Conservation (phyloP, 306 rosid species). For the Fragaria ananassa region DNA sequence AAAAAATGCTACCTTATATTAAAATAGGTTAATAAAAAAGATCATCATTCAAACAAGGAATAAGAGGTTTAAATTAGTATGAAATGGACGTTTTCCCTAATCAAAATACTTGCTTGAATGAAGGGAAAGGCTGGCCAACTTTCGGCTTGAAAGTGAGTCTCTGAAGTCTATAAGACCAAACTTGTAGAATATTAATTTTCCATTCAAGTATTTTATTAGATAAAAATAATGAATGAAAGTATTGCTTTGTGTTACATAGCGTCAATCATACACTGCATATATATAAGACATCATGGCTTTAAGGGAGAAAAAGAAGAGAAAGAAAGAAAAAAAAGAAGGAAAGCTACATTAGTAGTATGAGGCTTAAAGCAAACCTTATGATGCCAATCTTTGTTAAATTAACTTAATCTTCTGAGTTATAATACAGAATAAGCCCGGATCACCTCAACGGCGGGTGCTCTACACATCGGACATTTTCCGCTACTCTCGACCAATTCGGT, state of each 20-base stretch:
- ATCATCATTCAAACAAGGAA: too few species aligned
- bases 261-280: conserved; percentile 13
- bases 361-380: conserved; percentile 22
- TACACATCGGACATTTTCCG: conserved; percentile 95
- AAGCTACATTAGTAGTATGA: conserved; percentile 33
- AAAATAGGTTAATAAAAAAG: too few species aligned
- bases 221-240: conserved; percentile 22
- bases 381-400: conserved; percentile 20
- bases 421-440: conserved; percentile 77
- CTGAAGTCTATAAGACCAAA: not conserved
- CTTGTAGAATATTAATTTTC: not conserved
- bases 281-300: conserved; percentile 7
- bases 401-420: conserved; percentile 18
- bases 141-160: not conserved
- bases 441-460: conserved; percentile 86
- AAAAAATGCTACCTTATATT: too few species aligned
- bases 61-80: too few species aligned
- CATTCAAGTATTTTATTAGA: conserved; percentile 22
- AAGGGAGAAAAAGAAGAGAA: not conserved
- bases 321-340: not conserved
- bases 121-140: not conserved
- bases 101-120: not conserved
- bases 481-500: conserved; percentile 53
- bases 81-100: too few species aligned
- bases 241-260: not conserved